Evolutionary conservation across 2,329 filamentous ascomycete genomes (phyloP).

Genomic region (Sarocladiaceae sp.): DNA sequence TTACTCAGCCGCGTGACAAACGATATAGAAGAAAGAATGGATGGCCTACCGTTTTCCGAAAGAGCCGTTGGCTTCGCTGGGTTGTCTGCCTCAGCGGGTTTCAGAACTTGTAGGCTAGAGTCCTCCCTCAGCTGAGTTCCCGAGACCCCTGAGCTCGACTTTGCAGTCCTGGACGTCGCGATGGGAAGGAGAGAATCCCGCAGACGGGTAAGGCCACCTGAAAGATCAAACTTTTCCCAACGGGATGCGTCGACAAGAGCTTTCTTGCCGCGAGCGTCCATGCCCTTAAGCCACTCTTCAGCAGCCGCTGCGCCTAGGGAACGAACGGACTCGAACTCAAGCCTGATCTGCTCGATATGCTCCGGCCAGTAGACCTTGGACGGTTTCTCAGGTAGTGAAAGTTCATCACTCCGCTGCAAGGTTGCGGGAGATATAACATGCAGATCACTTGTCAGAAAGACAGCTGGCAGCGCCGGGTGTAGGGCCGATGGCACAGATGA

Average conservation of each 20-base stretch:
- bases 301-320: constrained; percentile 60
- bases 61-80: no score
- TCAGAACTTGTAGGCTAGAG: no score
- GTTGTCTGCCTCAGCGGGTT: no score
- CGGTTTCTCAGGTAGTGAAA: constrained; percentile 38
- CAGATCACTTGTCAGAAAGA: constrained; percentile 55
- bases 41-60: no score
- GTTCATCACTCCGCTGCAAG: constrained; percentile 39
- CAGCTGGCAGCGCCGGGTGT: constrained; percentile 62
- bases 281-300: constrained; percentile 75
- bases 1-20: no score
- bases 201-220: constrained; percentile 27
- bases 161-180: neutral
- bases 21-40: no score
- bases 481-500: constrained; percentile 56
- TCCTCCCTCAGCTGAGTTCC: no score
- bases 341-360: constrained; percentile 56
- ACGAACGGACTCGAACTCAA: constrained; percentile 57
- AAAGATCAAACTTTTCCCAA: constrained; percentile 67
- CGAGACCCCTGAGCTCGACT: neutral
- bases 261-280: constrained; percentile 56
- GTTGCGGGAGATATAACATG: constrained; percentile 52
- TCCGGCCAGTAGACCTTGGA: constrained; percentile 60
- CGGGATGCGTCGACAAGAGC: constrained; percentile 55
- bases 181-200: neutral